Evolutionary conservation across 2,329 filamentous ascomycete genomes (phyloP), one percentile per base, ranked within the genome.

Genomic region (Raffaelea albimanens): DNA sequence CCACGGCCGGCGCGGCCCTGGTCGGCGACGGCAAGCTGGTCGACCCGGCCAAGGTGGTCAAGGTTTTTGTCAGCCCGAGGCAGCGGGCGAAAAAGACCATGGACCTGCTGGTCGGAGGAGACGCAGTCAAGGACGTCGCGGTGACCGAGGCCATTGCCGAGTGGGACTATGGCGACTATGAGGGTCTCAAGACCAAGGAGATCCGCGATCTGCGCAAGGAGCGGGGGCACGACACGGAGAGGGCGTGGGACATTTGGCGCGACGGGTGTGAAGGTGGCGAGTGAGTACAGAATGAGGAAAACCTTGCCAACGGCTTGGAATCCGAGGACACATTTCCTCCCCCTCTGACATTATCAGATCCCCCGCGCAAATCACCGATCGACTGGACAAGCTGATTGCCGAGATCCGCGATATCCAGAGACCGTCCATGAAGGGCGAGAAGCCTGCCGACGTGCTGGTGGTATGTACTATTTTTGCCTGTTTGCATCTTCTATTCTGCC

Each of bases 121-220:
- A 52, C 8, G 64, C 67, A 38, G 63, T 78, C 21, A 61, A 29
- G 8, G 8, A 16, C 38, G 63, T 78, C 22, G 61, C 70, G 48
- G 59, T 73, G 31, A 78, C 73, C 2, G 70, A 75, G 48, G 61
- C 63, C 2, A 63, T 82, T 40, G 64, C 70, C 2, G 78, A 82
- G 58, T 83, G 79, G 79, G 72, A 76, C 50, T 83, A 82, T 60
- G 78, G 79, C 41, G 64, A 71, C 50, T 83, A 82, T 58, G 79
- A 83, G 59, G 79, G 79, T 11, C 59, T 80, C 21, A 68, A 68
- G 41, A 67, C 65, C 8, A 57, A 63, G n/a, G 63, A 77, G 55
- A 82, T 82, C 44, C 63, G 64, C 14, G 58, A 63, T 23, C 53
- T 63, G 51, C 66, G 78, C 49, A 62, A 66, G 52, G 54, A 67